phyloP scores from a whole-genome alignment of 257 asterid species.

The Oldenlandia corymbosa region DNA sequence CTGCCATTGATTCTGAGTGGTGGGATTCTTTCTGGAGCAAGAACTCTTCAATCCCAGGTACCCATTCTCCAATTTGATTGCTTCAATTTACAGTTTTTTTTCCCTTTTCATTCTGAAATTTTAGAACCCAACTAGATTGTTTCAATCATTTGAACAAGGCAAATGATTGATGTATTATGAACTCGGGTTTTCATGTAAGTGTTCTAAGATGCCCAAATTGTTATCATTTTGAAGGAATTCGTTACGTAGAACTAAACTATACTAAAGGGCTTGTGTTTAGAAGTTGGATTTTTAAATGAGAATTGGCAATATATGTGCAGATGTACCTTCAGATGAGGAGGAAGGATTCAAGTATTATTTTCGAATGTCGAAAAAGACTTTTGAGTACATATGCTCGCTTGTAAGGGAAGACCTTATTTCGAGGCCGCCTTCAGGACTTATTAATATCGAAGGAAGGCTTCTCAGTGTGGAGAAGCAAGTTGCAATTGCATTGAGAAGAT shows the following conservation, averaged over 20 bases:
- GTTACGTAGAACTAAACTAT: not conserved
- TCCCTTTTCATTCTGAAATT: too few relatives aligned
- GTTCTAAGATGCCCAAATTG: not conserved
- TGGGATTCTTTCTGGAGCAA: constrained; percentile 83
- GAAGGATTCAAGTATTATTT: constrained; percentile 82
- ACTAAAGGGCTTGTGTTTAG: not conserved
- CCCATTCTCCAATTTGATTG: constrained; percentile 6
- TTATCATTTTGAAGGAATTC: constrained; percentile 3
- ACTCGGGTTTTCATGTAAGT: not conserved
- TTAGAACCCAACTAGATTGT: too few relatives aligned
- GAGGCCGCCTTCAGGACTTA: constrained; percentile 95
- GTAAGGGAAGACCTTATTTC: constrained; percentile 94
- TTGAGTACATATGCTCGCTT: constrained; percentile 79
- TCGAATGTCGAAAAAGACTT: constrained; percentile 71
- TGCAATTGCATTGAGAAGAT: constrained; percentile 80
- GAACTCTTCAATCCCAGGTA: constrained; percentile 56
- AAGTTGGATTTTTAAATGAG: not conserved
- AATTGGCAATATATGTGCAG: constrained; percentile 27
- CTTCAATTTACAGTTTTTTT: not conserved
- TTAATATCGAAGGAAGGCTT: constrained; percentile 95
- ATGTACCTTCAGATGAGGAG: constrained; percentile 55
- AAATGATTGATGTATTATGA: not conserved
- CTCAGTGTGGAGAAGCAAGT: constrained; percentile 97
- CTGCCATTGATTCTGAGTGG: constrained; percentile 72
- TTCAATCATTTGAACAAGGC: too few relatives aligned